Evolutionary conservation across 2,329 filamentous ascomycete genomes (phyloP).

Genomic region (Arthrobotrys sinensis): DNA sequence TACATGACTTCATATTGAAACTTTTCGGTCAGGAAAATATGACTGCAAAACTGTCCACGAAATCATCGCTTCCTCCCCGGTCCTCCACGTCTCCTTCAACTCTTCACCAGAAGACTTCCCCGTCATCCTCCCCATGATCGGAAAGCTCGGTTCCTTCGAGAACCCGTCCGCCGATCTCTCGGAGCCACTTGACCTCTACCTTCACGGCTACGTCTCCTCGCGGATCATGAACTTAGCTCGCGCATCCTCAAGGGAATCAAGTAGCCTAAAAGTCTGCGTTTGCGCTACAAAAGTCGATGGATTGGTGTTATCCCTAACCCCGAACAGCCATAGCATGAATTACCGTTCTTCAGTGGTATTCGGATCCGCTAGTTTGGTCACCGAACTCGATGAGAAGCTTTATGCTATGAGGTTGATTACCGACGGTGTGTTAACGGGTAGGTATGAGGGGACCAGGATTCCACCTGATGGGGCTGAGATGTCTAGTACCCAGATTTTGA

Average conservation of each 20-base stretch:
- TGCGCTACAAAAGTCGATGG: conserved; percentile 83
- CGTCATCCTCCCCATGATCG: conserved; percentile 86
- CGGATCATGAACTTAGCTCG: conserved; percentile 79
- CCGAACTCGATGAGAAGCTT: conserved; percentile 78
- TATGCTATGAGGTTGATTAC: conserved; percentile 86
- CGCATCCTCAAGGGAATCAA: conserved; percentile 63
- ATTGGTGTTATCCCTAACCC: conserved; percentile 82
- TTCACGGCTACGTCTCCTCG: conserved; percentile 87
- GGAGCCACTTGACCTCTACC: conserved; percentile 81
- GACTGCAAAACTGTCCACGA: conserved; percentile 80
- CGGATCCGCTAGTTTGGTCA: conserved; percentile 79
- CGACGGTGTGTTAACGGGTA: conserved; percentile 77
- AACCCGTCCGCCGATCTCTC: conserved; percentile 74
- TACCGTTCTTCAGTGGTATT: conserved; percentile 86
- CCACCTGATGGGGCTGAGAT: conserved; percentile 82
- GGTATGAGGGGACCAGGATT: conserved; percentile 79
- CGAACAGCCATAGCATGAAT: conserved; percentile 87
- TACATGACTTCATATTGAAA: neutral
- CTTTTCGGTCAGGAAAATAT: conserved; percentile 75
- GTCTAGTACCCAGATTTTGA: conserved; percentile 80
- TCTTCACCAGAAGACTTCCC: conserved; percentile 78
- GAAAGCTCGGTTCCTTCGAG: conserved; percentile 81
- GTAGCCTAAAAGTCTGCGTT: conserved; percentile 78
- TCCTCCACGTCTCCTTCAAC: conserved; percentile 86
- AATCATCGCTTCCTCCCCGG: conserved; percentile 80